Evolutionary conservation across 768 basidiomycete genomes (phyloP).

Genomic region (Fomitopsis pulvina): DNA sequence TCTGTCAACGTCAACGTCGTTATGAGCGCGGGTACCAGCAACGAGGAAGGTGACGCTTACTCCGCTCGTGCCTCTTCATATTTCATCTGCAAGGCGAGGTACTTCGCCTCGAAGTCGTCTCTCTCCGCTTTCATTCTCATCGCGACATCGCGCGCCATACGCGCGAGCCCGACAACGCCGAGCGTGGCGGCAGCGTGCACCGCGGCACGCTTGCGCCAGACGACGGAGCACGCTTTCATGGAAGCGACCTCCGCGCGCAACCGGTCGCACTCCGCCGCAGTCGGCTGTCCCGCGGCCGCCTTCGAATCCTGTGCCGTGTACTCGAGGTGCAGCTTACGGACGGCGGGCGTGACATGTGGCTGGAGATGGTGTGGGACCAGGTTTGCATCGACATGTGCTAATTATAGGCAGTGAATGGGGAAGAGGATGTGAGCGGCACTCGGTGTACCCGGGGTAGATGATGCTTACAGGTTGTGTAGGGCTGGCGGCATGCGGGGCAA

Average conservation of each 20-base stretch:
- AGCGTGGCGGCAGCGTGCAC: conserved; percentile 25
- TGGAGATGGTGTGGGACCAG: conserved; percentile 52
- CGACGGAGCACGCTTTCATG: conserved; percentile 19
- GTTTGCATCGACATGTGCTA: conserved; percentile 42
- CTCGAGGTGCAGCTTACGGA: conserved; percentile 52
- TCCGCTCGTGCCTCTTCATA: conserved; percentile 17
- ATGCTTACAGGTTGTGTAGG: conserved; percentile 48
- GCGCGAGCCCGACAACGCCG: conserved; percentile 25
- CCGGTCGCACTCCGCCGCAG: conserved; percentile 14
- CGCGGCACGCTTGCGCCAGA: conserved; percentile 28
- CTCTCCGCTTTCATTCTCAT: conserved; percentile 23
- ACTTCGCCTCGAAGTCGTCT: conserved; percentile 20
- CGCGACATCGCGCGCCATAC: conserved; percentile 23
- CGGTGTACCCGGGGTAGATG: not conserved
- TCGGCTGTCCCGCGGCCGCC: conserved; percentile 1
- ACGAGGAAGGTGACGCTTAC: conserved; percentile 10
- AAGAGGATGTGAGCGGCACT: not conserved
- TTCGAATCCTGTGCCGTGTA: conserved; percentile 13
- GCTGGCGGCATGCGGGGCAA: conserved; percentile 52
- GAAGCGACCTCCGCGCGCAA: conserved; percentile 23
- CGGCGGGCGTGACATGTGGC: conserved; percentile 48
- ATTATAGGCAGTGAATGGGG: not conserved
- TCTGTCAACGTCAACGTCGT: not conserved
- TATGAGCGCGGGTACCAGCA: not conserved
- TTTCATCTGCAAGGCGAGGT: conserved; percentile 20